Percentiles rank a stretch among this genome's conserved stretches.
phyloP scores from a whole-genome alignment of 805 yeast genomes.

The Cyberlindnera sargentensis region DNA sequence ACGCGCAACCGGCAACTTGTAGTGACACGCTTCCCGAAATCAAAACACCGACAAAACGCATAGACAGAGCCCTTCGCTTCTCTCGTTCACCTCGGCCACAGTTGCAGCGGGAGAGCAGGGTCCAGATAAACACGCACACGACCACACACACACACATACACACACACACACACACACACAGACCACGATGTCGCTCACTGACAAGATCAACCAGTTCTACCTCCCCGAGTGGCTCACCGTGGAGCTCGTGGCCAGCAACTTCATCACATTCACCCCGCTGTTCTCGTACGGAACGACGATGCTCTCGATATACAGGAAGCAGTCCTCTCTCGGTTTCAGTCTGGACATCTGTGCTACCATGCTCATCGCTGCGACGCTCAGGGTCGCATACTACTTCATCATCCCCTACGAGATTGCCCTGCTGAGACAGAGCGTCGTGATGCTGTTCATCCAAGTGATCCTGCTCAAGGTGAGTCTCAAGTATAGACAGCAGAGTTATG shows the following conservation, averaged over 20 bases:
- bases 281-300: conserved; percentile 85
- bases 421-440: conserved; percentile 72
- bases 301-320: conserved; percentile 51
- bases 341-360: conserved; percentile 91
- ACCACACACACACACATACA: background rate
- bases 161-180: background rate
- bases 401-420: conserved; percentile 78
- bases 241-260: conserved; percentile 52
- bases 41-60: too few species aligned
- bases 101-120: too few species aligned
- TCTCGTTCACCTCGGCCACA: too few species aligned
- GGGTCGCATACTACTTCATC: conserved; percentile 71
- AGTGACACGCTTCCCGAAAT: too few species aligned
- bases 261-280: conserved; percentile 76
- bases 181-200: conserved; percentile 4
- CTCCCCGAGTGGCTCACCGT: conserved; percentile 45
- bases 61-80: too few species aligned
- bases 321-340: conserved; percentile 74
- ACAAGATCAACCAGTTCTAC: conserved; percentile 37
- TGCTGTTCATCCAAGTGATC: conserved; percentile 72
- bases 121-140: too few species aligned
- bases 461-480: conserved; percentile 56
- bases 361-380: conserved; percentile 66
- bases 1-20: too few species aligned
- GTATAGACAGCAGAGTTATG: conserved; percentile 43